A percentile compares a stretch with the other conserved stretches of the same genome.
These are phyloP conservation scores for Aspergillus phoenicis DNA, from an alignment of 2,329 filamentous ascomycete species.

Conservation along the genomic window DNA sequence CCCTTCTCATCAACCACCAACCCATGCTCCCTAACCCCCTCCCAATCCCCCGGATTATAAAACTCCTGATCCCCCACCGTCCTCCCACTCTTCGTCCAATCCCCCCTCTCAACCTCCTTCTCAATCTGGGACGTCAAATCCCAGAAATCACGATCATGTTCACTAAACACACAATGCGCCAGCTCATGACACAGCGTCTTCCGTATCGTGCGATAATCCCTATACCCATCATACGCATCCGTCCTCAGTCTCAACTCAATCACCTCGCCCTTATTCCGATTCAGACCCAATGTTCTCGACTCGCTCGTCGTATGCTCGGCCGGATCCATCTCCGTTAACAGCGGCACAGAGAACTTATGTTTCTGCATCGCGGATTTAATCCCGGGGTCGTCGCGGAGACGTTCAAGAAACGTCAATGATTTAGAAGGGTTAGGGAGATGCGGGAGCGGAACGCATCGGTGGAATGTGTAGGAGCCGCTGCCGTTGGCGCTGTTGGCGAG, in stretches of 20 bases:
- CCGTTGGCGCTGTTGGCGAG: conserved; percentile 25
- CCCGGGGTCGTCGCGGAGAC: conserved; percentile 78
- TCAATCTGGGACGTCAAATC: conserved; percentile 84
- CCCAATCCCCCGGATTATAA: conserved; percentile 61
- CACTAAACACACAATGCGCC: conserved; percentile 83
- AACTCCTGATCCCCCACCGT: conserved; percentile 62
- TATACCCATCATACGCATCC: conserved; percentile 89
- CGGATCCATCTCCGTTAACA: conserved; percentile 96
- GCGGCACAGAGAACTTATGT: conserved; percentile 79
- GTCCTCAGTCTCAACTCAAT: conserved; percentile 91
- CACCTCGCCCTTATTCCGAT: conserved; percentile 82
- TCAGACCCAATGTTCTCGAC: conserved; percentile 80
- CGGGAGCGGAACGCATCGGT: conserved; percentile 70
- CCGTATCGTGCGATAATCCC: conserved; percentile 88
- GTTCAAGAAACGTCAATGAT: conserved; percentile 70
- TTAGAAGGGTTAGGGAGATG: conserved; percentile 76
- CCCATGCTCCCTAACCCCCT: conserved; percentile 52
- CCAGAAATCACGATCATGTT: conserved; percentile 89
- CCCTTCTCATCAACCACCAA: conserved; percentile 69
- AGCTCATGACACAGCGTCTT: conserved; percentile 94
- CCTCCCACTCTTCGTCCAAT: conserved; percentile 74
- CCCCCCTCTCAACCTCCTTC: conserved; percentile 75
- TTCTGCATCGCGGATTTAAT: conserved; percentile 81
- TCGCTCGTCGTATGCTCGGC: conserved; percentile 78
- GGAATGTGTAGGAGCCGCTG: conserved; percentile 74